These are phyloP conservation scores for Xylariaceae sp. DNA, from an alignment of 2,329 filamentous ascomycete genomes.

Conservation along the genomic window DNA sequence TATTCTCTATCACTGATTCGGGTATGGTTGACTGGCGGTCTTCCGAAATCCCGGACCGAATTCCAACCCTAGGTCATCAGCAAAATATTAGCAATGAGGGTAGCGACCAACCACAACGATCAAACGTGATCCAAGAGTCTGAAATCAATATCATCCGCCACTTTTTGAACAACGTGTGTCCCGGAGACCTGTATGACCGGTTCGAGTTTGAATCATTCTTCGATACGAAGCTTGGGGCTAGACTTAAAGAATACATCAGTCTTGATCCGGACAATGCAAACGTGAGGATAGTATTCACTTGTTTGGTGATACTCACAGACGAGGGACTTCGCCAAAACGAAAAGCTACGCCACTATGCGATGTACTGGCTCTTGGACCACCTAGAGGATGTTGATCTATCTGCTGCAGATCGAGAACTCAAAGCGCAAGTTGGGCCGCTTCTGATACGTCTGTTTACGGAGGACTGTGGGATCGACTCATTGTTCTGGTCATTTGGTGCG, in stretches of 20 bases:
- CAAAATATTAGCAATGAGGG: neutral
- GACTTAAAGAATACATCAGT: slow-evolving; percentile 31
- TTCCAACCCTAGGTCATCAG: slow-evolving; percentile 22
- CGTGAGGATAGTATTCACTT: slow-evolving; percentile 29
- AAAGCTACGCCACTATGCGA: slow-evolving; percentile 25
- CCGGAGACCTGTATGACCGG: slow-evolving; percentile 30
- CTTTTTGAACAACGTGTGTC: slow-evolving; percentile 34
- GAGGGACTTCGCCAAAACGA: slow-evolving; percentile 20
- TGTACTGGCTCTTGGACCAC: slow-evolving; percentile 29
- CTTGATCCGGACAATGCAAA: slow-evolving; percentile 33
- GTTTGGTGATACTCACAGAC: slow-evolving; percentile 28
- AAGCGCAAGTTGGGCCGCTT: slow-evolving; percentile 27
- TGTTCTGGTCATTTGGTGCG: slow-evolving; percentile 30
- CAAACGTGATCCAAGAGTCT: slow-evolving; percentile 26
- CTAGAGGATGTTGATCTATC: slow-evolving; percentile 29
- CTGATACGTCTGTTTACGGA: slow-evolving; percentile 30
- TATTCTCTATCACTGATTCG: slow-evolving; percentile 29
- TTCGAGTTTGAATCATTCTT: slow-evolving; percentile 37
- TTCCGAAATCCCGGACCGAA: slow-evolving; percentile 25
- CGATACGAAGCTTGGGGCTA: slow-evolving; percentile 27
- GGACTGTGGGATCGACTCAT: slow-evolving; percentile 28
- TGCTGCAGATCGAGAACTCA: slow-evolving; percentile 27
- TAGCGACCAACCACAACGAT: slow-evolving; percentile 1
- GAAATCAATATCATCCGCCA: slow-evolving; percentile 34
- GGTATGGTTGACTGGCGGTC: slow-evolving; percentile 29